phyloP scores from a whole-genome alignment of 2,329 filamentous ascomycete genomes.

The Fusarium fujikuroi region DNA sequence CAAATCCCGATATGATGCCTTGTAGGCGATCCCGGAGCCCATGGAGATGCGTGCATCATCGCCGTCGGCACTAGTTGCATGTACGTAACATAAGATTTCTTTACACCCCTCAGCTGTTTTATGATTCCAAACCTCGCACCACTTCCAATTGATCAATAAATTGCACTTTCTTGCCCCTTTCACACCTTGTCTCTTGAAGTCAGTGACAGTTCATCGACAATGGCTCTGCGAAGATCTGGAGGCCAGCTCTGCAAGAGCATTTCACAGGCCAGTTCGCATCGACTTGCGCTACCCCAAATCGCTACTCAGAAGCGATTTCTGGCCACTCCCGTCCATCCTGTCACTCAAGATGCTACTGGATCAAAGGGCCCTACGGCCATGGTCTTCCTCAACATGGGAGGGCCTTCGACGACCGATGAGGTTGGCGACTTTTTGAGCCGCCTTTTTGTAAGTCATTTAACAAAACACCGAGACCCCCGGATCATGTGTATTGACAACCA shows the following conservation, averaged over 20 bases:
- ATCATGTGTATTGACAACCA: conserved; percentile 23
- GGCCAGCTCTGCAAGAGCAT: conserved; percentile 46
- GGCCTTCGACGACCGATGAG: conserved; percentile 87
- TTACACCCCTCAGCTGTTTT: conserved; percentile 33
- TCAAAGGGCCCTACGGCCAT: conserved; percentile 90
- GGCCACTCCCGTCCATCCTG: conserved; percentile 70
- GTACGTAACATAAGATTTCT: conserved; percentile 33
- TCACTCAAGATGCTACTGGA: conserved; percentile 78
- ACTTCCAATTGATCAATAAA: conserved; percentile 28
- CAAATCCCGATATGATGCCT: conserved; percentile 38
- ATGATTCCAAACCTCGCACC: conserved; percentile 29
- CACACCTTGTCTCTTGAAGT: neutral
- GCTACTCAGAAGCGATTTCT: conserved; percentile 48
- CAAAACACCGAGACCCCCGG: neutral
- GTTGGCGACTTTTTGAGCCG: conserved; percentile 90
- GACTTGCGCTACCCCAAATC: conserved; percentile 46
- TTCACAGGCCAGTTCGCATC: conserved; percentile 41
- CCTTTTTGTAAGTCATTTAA: conserved; percentile 78
- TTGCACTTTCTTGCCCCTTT: neutral
- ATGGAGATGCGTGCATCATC: conserved; percentile 44
- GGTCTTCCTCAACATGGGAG: conserved; percentile 99
- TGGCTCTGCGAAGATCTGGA: conserved; percentile 49
- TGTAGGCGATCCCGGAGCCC: conserved; percentile 40
- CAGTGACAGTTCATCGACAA: conserved; percentile 25
- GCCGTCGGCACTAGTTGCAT: conserved; percentile 29